Percentiles rank a stretch among this genome's conserved stretches.
These are phyloP conservation scores for Suhomyces kilbournensis DNA, from an alignment of 805 yeast genomes.

Conservation along the genomic window DNA sequence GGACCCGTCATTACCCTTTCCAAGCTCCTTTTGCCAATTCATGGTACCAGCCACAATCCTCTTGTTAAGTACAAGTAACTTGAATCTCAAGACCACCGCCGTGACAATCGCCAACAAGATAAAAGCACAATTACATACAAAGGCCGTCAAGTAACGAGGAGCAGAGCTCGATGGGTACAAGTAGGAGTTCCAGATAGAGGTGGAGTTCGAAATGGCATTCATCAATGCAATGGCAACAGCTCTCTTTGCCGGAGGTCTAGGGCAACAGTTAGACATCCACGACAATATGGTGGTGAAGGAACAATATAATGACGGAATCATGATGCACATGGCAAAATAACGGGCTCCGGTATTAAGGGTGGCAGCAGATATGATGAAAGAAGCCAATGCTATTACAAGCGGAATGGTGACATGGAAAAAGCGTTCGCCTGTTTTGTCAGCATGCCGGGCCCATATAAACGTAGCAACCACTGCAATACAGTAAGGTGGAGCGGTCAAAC, in stretches of 20 bases:
- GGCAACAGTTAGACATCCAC: conserved; percentile 55
- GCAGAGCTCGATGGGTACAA: conserved; percentile 44
- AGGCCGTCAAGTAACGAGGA: conserved; percentile 49
- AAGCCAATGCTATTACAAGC: conserved; percentile 36
- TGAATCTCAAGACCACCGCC: conserved; percentile 38
- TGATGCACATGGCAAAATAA: conserved; percentile 57
- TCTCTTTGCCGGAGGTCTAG: conserved; percentile 58
- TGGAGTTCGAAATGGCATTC: conserved; percentile 55
- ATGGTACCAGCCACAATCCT: conserved; percentile 43
- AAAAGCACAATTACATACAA: conserved; percentile 48
- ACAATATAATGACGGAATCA: conserved; percentile 56
- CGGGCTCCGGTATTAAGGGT: conserved; percentile 55
- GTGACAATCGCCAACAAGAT: conserved; percentile 37
- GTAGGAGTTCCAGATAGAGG: conserved; percentile 56
- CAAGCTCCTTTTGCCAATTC: conserved; percentile 50
- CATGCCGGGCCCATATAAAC: conserved; percentile 52
- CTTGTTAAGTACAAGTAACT: conserved; percentile 39
- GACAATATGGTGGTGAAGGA: conserved; percentile 51
- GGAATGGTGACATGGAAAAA: conserved; percentile 49
- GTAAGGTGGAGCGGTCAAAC: conserved; percentile 61
- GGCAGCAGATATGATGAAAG: conserved; percentile 49
- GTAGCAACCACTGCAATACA: conserved; percentile 49
- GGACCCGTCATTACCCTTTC: conserved; percentile 44
- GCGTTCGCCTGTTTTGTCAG: conserved; percentile 55
- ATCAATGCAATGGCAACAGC: conserved; percentile 56